Percentiles rank a stretch among this genome's conserved stretches.
Evolutionary conservation across 352 stramenopile species (phyloP).

Genomic region (Globisporangium lucens): DNA sequence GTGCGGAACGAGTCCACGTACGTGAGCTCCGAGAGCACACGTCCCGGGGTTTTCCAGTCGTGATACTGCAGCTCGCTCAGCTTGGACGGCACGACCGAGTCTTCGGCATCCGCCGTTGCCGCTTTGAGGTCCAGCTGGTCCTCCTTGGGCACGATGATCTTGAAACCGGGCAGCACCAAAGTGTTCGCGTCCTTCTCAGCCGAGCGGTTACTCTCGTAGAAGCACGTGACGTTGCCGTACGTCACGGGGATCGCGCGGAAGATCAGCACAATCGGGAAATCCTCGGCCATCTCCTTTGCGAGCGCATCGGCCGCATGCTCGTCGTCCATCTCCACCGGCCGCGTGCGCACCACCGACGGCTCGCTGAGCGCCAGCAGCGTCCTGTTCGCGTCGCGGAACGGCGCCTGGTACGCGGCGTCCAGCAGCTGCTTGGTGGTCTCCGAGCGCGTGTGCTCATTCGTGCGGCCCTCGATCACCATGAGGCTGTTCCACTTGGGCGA

Average conservation of each 20-base stretch:
- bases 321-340: slow-evolving; percentile 51
- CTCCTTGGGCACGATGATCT: slow-evolving; percentile 66
- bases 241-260: slow-evolving; percentile 62
- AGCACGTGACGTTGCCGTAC: slow-evolving; percentile 73
- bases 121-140: slow-evolving; percentile 24
- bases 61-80: slow-evolving; percentile 21
- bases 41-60: slow-evolving; percentile 47
- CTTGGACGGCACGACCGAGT: slow-evolving; percentile 3
- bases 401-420: slow-evolving; percentile 45
- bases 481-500: slow-evolving; percentile 83
- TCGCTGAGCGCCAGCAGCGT: slow-evolving; percentile 47
- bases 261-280: slow-evolving; percentile 71
- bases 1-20: slow-evolving; percentile 59
- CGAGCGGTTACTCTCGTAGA: slow-evolving; percentile 46
- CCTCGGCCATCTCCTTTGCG: slow-evolving; percentile 50
- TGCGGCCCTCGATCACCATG: slow-evolving; percentile 45
- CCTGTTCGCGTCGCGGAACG: slow-evolving; percentile 43
- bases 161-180: slow-evolving; percentile 76
- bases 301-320: slow-evolving; percentile 69
- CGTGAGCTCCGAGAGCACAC: slow-evolving; percentile 52
- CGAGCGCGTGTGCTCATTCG: slow-evolving; percentile 22
- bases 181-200: slow-evolving; percentile 17
- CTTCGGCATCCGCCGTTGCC: not conserved
- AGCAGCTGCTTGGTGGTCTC: slow-evolving; percentile 14
- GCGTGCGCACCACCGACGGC: slow-evolving; percentile 16